Evolutionary conservation across 1,139 yeast genomes (phyloP), one percentile per base, ranked within the genome.

Genomic region (Dujonia santamariae): DNA sequence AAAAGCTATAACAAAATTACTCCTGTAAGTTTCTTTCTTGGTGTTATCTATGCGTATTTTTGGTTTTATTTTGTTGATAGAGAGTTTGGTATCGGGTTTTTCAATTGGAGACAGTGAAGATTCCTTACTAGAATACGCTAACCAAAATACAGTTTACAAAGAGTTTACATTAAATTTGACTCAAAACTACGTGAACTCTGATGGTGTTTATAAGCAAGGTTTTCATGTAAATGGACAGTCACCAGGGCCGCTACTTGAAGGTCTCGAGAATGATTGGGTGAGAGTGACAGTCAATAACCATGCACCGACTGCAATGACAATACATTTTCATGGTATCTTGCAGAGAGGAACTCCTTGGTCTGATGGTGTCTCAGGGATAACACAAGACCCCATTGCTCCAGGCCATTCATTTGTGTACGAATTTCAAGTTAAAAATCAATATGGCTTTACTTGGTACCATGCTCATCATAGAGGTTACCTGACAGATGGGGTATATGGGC

Each of bases 371-470:
- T 62, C 72, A 2, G 61, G 63, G 1, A 48, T 72, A 7, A 65
- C 71, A 2, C 74, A 67, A 36, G 53, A 59, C 31, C 65, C 68
- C 4, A 68, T 70, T 19, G 47, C 53, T 5, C 50, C 60, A 16
- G 67, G 66, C 2, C 60, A 56, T 5, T 43, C 51, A 2, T 66
- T 54, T 41, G 54, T 59, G 27, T 67, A 72, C 43, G 60, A 53
- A 30, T 64, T 71, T 41, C 63, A 61, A 12, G 47, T 64, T 13
- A 61, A 54, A 5, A 51, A 57, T 27, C 69, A 66, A 36, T 61
- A 59, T 39, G 78, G 78, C 1, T 64, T 75, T 1, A 66, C 59
- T 33, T 72, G 78, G 78, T 72, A 71, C 44, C 78, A 72, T 45
- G 68, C 78, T 1, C 78, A 72, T 44, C 65, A 59, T 38, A 46